phyloP scores from a whole-genome alignment of 2,329 filamentous ascomycete species.

The Lecanicillium sp. region DNA sequence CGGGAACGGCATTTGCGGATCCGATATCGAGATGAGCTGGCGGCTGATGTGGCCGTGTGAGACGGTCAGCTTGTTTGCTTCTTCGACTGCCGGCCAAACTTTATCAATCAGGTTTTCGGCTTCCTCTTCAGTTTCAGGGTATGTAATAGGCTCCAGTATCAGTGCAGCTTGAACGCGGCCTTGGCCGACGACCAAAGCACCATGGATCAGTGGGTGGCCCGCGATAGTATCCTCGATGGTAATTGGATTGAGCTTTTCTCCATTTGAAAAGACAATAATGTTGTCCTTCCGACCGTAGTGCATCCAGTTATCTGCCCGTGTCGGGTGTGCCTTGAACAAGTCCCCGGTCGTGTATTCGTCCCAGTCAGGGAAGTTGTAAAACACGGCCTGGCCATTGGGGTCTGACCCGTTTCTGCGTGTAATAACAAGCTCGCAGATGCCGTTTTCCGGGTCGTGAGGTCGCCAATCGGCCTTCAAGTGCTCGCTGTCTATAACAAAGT shows the following conservation, averaged over 20 bases:
- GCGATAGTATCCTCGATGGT: constrained; percentile 32
- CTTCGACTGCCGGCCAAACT: constrained; percentile 35
- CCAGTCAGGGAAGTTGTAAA: constrained; percentile 26
- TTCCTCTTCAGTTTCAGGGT: constrained; percentile 18
- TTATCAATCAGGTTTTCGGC: constrained; percentile 26
- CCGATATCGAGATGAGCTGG: constrained; percentile 29
- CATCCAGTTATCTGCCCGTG: constrained; percentile 23
- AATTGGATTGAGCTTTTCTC: constrained; percentile 41
- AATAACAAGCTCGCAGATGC: constrained; percentile 30
- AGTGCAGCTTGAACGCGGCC: constrained; percentile 38
- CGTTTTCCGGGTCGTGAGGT: constrained; percentile 18
- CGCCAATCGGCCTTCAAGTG: constrained; percentile 31
- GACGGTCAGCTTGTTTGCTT: constrained; percentile 34
- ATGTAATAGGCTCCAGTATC: constrained; percentile 33
- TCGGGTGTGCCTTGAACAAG: constrained; percentile 34
- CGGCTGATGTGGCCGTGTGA: constrained; percentile 37
- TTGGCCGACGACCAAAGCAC: constrained; percentile 37
- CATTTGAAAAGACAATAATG: constrained; percentile 41
- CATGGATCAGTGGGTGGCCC: constrained; percentile 29
- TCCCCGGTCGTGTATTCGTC: constrained; percentile 28
- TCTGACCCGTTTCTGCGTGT: constrained; percentile 27
- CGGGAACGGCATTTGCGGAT: constrained; percentile 32
- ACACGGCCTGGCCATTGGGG: constrained; percentile 24
- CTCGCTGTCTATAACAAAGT: constrained; percentile 30
- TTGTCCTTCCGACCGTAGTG: constrained; percentile 25